These are phyloP conservation scores for Pythium periplocum DNA, from an alignment of 352 stramenopile genomes.

Conservation along the genomic window DNA sequence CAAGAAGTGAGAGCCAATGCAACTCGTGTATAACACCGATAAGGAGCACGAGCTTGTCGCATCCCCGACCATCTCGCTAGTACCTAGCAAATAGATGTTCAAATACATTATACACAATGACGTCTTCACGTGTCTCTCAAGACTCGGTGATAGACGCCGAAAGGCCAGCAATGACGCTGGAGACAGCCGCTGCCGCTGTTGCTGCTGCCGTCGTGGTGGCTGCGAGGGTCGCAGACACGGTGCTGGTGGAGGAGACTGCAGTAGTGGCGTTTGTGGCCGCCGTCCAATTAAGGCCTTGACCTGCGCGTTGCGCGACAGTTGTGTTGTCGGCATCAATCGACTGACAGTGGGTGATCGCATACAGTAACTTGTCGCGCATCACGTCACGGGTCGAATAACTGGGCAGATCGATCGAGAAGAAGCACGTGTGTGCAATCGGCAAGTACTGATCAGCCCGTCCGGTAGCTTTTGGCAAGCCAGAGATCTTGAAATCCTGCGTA, in stretches of 20 bases:
- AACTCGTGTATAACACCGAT: too few species aligned
- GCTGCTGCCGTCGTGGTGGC: slow-evolving; percentile 17
- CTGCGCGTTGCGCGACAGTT: slow-evolving; percentile 80
- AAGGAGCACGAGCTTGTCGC: too few species aligned
- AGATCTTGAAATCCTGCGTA: slow-evolving; percentile 89
- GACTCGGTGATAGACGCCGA: slow-evolving; percentile 19
- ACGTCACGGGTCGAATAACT: slow-evolving; percentile 70
- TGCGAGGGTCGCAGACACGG: slow-evolving; percentile 4
- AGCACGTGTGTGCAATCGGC: slow-evolving; percentile 84
- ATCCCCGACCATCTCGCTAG: too few species aligned
- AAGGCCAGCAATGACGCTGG: slow-evolving; percentile 58
- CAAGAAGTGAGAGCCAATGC: too few species aligned
- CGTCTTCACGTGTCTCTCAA: background rate
- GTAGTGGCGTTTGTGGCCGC: slow-evolving; percentile 23
- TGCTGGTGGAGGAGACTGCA: slow-evolving; percentile 24
- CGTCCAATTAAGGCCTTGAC: slow-evolving; percentile 85
- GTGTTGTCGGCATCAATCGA: slow-evolving; percentile 88
- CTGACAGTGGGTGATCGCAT: slow-evolving; percentile 86
- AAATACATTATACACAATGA: too few species aligned
- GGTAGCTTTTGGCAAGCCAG: slow-evolving; percentile 68
- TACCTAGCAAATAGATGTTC: too few species aligned
- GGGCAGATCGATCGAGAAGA: slow-evolving; percentile 87
- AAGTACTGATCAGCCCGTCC: slow-evolving; percentile 78
- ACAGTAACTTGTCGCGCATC: slow-evolving; percentile 81
- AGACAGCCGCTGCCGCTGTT: slow-evolving; percentile 43